Base-by-base conservation (phyloP, 768 basidiomycete genomes). In the Hortiboletus flavorubellus region DNA sequence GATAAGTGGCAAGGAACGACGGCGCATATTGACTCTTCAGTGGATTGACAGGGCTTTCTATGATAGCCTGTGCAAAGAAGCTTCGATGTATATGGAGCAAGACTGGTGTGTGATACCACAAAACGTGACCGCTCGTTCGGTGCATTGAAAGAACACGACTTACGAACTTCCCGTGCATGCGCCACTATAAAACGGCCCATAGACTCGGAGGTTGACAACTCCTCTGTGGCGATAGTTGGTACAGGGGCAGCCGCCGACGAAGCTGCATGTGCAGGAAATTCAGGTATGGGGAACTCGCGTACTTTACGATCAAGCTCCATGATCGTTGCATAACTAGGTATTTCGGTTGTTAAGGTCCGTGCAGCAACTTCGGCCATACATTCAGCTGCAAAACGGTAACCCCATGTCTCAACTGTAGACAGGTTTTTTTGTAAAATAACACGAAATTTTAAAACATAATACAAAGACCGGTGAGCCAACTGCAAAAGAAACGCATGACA, bases 31-130 rank as follows among this genome's bases (percentile, higher is more conserved):
- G 67, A 58, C 84, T 86, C 66, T 83, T 82, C 40, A 88, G 74
- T 0, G 87, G 86, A 66, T 88, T 85, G 29, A 70, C 68, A 0
- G 87, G 86, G 37, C 83, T 77, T 53, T 88, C 85, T 26, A 85
- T 81, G 59, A 88, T 80, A 4, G 86, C 86, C 62, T 84, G 83
- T 1, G 86, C 86, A 56, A 88, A 87, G 74, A 85, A 89, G 54
- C 78, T 78, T 26, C 85, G 78, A 60, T 86, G 85, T 33, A 87
- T 79, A 64, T 83, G 83, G 64, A 86, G 73, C 16, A 86, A 72
- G 21, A 83, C 84, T 85, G 48, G 29, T 11, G 5, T 1, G 37
- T 31, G 50, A 57, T 29, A 31, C 29, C 40, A 56, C 43, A 39
- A 49, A 18, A 45, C 15, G 39, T 58, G 56, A 58, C 11, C 15